Evolutionary conservation across 306 rosid genomes (phyloP), one percentile per base, ranked within the genome.

Genomic region (Acmispon strigosus): DNA sequence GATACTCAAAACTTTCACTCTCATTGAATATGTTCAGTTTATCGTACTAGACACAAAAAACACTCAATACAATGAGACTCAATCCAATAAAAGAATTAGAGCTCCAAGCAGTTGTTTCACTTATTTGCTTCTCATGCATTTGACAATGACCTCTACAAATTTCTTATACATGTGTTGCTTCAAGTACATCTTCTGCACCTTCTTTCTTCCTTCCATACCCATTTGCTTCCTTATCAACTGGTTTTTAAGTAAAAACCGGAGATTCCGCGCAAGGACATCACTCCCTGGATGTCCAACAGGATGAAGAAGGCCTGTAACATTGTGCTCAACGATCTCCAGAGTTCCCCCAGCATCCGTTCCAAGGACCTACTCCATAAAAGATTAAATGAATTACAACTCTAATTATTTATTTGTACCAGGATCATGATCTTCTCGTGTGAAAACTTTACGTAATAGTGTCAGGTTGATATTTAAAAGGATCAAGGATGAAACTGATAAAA

Each of bases 301-400:
- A 81, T 90, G 97, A 80, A 94, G 82, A 83, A 94, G 92, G 57
- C 99, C 99, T 10, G 97, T 90, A 48, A 89, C 85, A 18, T 91
- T 94, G 81, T 89, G 84, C 76, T 86, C 96, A 2, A 94, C 91
- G 56, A 94, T 91, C 88, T 91, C 99, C 50, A 62, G 77, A 7
- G 99, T 91, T 55, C 97, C 99, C 39, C 96, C 99, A 6, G 92
- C 88, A 16, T 91, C 95, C 2, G 99, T 94, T 82, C 97, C 99
- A 37, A 94, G 84, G 65, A 94, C 96, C 97, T 94, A 82, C 41
- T 44, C 69, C 66, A 32, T 63, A 76, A 13, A 64, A 67, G 10
- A 76, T 60, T 62, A 57, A 76, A 17, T 53, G 45, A 58, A 56
- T 49, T n/a, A 11, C 16, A 24, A 44, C 44, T 16, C 12, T 51